These are phyloP conservation scores for Alliaria petiolata DNA, from an alignment of 345 rosid genomes.

Conservation along the genomic window DNA sequence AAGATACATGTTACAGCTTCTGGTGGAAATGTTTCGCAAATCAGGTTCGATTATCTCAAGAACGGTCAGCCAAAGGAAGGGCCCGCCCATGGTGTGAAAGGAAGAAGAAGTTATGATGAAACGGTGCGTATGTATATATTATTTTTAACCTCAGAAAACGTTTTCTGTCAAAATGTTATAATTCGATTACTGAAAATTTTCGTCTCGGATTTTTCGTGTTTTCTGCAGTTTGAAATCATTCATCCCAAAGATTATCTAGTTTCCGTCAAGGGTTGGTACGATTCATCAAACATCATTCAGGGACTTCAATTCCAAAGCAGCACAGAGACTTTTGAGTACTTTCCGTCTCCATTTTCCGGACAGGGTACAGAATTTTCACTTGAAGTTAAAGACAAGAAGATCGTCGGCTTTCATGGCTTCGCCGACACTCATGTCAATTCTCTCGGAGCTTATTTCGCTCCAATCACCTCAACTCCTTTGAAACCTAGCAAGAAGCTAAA, in stretches of 20 bases:
- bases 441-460: slow-evolving; percentile 28
- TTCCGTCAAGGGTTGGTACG: background rate
- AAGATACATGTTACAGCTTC: background rate
- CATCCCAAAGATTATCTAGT: background rate
- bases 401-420: slow-evolving; percentile 27
- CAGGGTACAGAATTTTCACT: slow-evolving; percentile 14
- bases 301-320: slow-evolving; percentile 17
- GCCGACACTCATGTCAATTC: background rate
- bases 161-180: background rate
- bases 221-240: background rate
- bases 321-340: background rate
- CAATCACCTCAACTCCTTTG: background rate
- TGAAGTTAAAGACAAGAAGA: slow-evolving; percentile 22
- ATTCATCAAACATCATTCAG: background rate
- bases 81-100: background rate
- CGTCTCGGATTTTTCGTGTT: background rate
- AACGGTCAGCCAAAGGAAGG: background rate
- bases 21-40: background rate
- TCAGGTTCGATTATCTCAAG: slow-evolving; percentile 3
- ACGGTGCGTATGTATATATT: background rate
- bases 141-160: too few relatives aligned
- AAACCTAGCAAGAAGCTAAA: background rate
- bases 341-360: background rate
- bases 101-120: background rate
- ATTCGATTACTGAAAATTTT: background rate